Conservation (phyloP, 2,329 filamentous ascomycete genomes). For the Pseudocercospora fuligena region DNA sequence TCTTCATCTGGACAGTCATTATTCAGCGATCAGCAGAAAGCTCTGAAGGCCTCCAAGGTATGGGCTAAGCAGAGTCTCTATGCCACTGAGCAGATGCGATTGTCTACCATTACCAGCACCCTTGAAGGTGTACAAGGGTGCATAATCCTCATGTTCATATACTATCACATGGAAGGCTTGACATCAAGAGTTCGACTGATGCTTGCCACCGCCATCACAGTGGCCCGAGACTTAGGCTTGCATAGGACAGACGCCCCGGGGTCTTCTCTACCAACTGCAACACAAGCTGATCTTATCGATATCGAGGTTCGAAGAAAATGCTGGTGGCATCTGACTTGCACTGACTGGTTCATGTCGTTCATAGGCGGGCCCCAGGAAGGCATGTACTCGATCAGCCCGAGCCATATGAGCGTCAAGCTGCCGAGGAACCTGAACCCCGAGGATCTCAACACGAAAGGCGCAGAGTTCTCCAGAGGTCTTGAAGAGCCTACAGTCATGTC, state of each 20-base stretch:
- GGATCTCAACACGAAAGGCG: conserved; percentile 37
- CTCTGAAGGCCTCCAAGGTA: conserved; percentile 15
- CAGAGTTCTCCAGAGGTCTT: conserved; percentile 36
- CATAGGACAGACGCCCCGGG: conserved; percentile 30
- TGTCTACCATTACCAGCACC: conserved; percentile 10
- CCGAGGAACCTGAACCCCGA: conserved; percentile 51
- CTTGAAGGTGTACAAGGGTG: conserved; percentile 37
- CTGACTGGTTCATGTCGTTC: conserved; percentile 42
- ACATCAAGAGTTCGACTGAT: conserved; percentile 27
- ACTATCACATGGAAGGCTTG: conserved; percentile 39
- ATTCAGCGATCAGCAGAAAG: conserved; percentile 16
- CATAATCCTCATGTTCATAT: conserved; percentile 37
- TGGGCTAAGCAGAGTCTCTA: conserved; percentile 25
- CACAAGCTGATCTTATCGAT: conserved; percentile 28
- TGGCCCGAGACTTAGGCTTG: conserved; percentile 33
- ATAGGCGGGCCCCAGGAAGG: conserved; percentile 51
- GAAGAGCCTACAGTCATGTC: conserved; percentile 51
- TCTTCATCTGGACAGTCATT: conserved; percentile 9
- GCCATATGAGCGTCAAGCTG: conserved; percentile 48
- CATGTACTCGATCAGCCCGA: conserved; percentile 49
- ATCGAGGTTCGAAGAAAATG: conserved; percentile 35
- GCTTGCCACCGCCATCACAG: conserved; percentile 29
- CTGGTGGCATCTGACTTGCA: conserved; percentile 38
- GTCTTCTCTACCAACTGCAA: not conserved
- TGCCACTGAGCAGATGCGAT: conserved; percentile 23